Percentiles rank a stretch among this genome's conserved stretches.
Conservation (phyloP, 2,329 filamentous ascomycete species). For the Rhytidhysteron rufulum region DNA sequence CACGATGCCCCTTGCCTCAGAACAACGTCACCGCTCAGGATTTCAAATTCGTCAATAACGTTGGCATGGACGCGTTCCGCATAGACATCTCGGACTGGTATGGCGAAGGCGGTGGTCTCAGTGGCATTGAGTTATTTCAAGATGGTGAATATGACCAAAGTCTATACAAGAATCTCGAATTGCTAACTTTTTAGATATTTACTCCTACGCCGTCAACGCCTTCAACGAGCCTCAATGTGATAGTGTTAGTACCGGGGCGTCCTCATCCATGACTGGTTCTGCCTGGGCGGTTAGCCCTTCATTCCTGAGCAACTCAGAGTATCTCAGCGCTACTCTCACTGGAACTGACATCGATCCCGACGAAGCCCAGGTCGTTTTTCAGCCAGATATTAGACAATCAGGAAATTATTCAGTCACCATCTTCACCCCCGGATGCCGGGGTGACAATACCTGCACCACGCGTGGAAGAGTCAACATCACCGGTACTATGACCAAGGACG, state of each 20-base stretch:
- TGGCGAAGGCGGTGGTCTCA: slow-evolving; percentile 76
- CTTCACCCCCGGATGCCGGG: slow-evolving; percentile 86
- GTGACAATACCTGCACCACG: slow-evolving; percentile 70
- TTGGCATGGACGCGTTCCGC: slow-evolving; percentile 84
- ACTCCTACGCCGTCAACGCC: slow-evolving; percentile 74
- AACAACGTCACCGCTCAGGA: slow-evolving; percentile 74
- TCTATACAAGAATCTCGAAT: too few species aligned
- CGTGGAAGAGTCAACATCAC: slow-evolving; percentile 83
- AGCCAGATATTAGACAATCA: slow-evolving; percentile 78
- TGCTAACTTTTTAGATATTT: slow-evolving; percentile 64
- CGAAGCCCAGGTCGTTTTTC: slow-evolving; percentile 69
- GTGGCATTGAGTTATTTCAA: slow-evolving; percentile 82
- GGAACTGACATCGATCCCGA: slow-evolving; percentile 52
- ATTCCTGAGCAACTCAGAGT: slow-evolving; percentile 67
- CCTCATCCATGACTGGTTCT: slow-evolving; percentile 63
- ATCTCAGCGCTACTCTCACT: slow-evolving; percentile 66
- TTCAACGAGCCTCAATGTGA: slow-evolving; percentile 89
- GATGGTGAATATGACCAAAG: slow-evolving; percentile 53
- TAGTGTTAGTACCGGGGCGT: slow-evolving; percentile 58
- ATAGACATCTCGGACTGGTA: slow-evolving; percentile 87
- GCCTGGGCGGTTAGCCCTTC: slow-evolving; percentile 69
- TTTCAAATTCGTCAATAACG: slow-evolving; percentile 86
- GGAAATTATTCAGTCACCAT: slow-evolving; percentile 90
- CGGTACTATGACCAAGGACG: slow-evolving; percentile 58
- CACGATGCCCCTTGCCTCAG: slow-evolving; percentile 74